A percentile compares a stretch with the other conserved stretches of the same genome.
Evolutionary conservation across 2,329 filamentous ascomycete genomes (phyloP).

Genomic region (Orbilia blumenaviensis): DNA sequence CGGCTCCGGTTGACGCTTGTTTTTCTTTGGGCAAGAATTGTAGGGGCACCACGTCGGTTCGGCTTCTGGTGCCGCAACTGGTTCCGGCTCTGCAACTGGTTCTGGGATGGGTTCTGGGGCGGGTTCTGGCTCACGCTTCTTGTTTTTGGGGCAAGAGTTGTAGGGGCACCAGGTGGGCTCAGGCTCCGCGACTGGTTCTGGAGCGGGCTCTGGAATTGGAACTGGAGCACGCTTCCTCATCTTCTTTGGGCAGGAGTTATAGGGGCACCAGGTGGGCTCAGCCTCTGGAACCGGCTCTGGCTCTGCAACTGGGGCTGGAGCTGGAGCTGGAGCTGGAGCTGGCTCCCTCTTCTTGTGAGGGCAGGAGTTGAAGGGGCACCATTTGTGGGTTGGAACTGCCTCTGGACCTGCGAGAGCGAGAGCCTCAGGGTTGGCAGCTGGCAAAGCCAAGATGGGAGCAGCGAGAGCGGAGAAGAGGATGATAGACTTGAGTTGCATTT

Average conservation of each 20-base stretch:
- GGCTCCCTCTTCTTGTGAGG: slow-evolving; percentile 20
- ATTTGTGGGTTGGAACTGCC: background rate
- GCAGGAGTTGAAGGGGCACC: slow-evolving; percentile 26
- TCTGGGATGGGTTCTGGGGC: slow-evolving; percentile 17
- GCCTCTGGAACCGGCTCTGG: background rate
- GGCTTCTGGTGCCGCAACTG: background rate
- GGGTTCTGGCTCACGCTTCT: slow-evolving; percentile 21
- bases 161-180: slow-evolving; percentile 13
- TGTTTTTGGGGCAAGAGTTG: slow-evolving; percentile 19
- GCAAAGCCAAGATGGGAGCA: slow-evolving; percentile 29
- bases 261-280: slow-evolving; percentile 2
- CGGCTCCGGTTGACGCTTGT: slow-evolving; percentile 14
- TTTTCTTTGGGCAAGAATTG: slow-evolving; percentile 38
- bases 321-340: background rate
- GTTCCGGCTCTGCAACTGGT: slow-evolving; percentile 1
- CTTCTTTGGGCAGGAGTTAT: slow-evolving; percentile 5
- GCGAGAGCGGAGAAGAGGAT: slow-evolving; percentile 18
- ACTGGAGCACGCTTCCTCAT: background rate
- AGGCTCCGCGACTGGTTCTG: slow-evolving; percentile 5
- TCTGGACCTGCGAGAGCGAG: background rate
- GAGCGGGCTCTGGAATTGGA: background rate
- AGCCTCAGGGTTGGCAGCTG: slow-evolving; percentile 32
- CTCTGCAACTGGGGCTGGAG: background rate
- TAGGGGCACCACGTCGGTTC: slow-evolving; percentile 16
- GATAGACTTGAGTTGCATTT: slow-evolving; percentile 40